Base-by-base conservation (phyloP, 2,329 filamentous ascomycete genomes). In the Hypocreales sp. region DNA sequence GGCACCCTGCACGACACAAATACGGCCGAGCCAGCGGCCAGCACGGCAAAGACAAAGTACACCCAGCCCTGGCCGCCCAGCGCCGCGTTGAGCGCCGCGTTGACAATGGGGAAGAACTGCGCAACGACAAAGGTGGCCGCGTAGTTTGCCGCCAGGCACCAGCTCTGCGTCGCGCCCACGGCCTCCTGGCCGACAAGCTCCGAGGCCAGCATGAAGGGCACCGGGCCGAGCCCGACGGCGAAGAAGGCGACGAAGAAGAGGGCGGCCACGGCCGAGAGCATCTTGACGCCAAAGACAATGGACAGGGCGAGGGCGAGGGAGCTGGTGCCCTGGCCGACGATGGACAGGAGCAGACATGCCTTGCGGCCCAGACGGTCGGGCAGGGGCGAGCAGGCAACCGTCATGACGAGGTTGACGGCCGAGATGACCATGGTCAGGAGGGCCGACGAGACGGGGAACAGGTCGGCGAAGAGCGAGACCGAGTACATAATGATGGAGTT, bases 401-500 rank as follows among this genome's bases (percentile, higher is more conserved):
- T 95, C 27, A 81, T 81, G 40, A 82, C 42, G 20, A 98, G 71
- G 53, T 95, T 95, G 46, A 93, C 69, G 9, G 73, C 65, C 1
- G 84, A 93, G 32, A 95, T 84, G 29, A 80, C 56, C 33, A 95
- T 87, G 29, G 87, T 92, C 28, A 98, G 65, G 1, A 92, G 57
- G 0, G 79, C 78, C 0, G 86, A 87, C 35, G 75, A 83, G 25
- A 83, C 71, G 4, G 82, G 79, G 0, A 98, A 67, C 2, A 95
- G 67, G 35, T 74, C 73, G 18, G 79, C 72, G 10, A 98, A 67
- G 1, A 98, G 72, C 1, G 81, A 84, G 5, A 95, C 90, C 3
- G 86, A 92, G 53, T 98, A 98, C 86, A 98, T 94, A 54, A 95
- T 79, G 45, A 95, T 87, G 32, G 79, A 87, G 65, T 98, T 95